Evolutionary conservation across 2,329 filamentous ascomycete species (phyloP), one percentile per base, ranked within the genome.

Genomic region (Aureobasidium musti): DNA sequence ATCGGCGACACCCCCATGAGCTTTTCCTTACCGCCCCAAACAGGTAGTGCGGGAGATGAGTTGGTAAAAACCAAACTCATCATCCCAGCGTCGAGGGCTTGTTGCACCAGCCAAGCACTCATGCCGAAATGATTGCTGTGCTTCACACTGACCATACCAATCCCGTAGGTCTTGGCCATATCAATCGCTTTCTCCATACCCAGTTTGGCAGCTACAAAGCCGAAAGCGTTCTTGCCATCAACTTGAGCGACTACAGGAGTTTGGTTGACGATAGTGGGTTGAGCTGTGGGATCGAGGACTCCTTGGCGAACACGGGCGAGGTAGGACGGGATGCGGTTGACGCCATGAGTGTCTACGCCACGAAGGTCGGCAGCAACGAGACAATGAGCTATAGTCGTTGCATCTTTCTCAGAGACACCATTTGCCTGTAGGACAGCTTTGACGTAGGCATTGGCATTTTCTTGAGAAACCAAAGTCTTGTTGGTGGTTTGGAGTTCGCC

Each of bases 91-190:
- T 92, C 88, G 14, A 92, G 75, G 0, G 89, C 91, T 77, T 91
- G 87, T 74, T 91, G 87, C 13, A 92, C 89, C 0, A 91, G 74
- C 88, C 89, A 92, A 0, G 90, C 90, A 3, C 84, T 84, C 90
- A 93, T 93, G 64, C 91, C 91, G 72, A 90, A 92, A 76, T 93
- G 90, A 71, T 92, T 92, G 39, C 87, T 90, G 76, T 89, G 87
- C 75, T 87, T 89, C 72, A 92, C 81, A 64, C 84, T 86, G 0
- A 89, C 88, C 83, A 94, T 87, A 35, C 90, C 90, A 69, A 93
- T 89, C 7, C 90, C 90, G 71, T 82, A 86, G 1, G 77, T 74
- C n/a, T 79, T 77, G 0, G 89, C 90, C 77, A 89, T 87, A 17
- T 84, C 81, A 45, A 92, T 86, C 0, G 89, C 89, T 0, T 82